Conservation (phyloP, 768 basidiomycete species). For the Xerocomellus chrysenteron region DNA sequence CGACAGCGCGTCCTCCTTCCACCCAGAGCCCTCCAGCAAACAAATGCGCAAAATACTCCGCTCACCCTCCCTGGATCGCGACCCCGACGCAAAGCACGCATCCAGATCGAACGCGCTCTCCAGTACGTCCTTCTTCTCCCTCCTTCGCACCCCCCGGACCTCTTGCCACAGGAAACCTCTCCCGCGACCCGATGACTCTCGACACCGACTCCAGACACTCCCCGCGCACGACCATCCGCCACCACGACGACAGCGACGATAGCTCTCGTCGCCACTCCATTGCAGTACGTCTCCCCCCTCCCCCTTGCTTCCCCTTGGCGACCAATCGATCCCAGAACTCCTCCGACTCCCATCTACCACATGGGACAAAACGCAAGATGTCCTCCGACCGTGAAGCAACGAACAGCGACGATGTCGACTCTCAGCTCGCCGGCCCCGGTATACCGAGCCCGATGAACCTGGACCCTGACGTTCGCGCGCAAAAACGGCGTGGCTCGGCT, state of each 20-base stretch:
- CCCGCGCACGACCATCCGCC: conserved; percentile 33
- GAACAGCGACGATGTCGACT: conserved; percentile 62
- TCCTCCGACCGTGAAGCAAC: conserved; percentile 60
- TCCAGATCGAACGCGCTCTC: conserved; percentile 19
- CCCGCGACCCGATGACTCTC: not conserved
- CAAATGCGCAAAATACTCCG: conserved; percentile 59
- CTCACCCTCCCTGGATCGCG: conserved; percentile 52
- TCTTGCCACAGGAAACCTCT: conserved; percentile 30
- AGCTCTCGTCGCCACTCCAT: conserved; percentile 73
- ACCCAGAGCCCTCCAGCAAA: conserved; percentile 36
- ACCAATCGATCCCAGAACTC: conserved; percentile 25
- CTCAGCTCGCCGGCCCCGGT: conserved; percentile 67
- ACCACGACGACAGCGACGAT: conserved; percentile 56
- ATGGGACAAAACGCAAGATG: conserved; percentile 83
- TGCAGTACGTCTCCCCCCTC: conserved; percentile 44
- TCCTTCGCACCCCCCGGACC: conserved; percentile 9
- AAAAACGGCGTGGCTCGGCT: conserved; percentile 82
- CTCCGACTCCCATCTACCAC: conserved; percentile 43
- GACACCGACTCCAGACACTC: conserved; percentile 32
- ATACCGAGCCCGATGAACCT: conserved; percentile 58
- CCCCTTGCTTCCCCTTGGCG: not conserved
- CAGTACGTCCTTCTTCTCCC: conserved; percentile 22
- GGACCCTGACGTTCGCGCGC: conserved; percentile 64
- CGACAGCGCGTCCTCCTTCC: conserved; percentile 41
- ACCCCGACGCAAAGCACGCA: conserved; percentile 13